Percentiles rank a stretch among this genome's conserved stretches.
These are phyloP conservation scores for Astrocystis sublimbata DNA, from an alignment of 495 filamentous ascomycete species.

Conservation along the genomic window DNA sequence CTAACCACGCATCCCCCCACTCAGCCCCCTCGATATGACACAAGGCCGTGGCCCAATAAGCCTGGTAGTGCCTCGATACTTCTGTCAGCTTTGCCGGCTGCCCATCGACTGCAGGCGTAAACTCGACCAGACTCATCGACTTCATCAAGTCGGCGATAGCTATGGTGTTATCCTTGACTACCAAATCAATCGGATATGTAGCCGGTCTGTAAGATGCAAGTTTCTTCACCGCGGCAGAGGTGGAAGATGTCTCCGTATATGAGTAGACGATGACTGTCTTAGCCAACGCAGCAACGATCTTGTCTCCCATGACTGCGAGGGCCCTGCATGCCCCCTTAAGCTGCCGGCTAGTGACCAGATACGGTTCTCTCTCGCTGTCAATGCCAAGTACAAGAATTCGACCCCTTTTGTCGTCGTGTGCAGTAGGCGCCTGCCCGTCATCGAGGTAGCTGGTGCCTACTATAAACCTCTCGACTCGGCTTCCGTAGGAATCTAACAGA, in stretches of 20 bases:
- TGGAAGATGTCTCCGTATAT: constrained; percentile 51
- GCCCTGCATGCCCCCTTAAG: constrained; percentile 78
- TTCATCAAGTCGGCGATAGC: constrained; percentile 94
- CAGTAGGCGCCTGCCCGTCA: constrained; percentile 45
- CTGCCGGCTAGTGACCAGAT: constrained; percentile 60
- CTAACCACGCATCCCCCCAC: constrained; percentile 72
- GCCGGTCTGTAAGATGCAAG: constrained; percentile 74
- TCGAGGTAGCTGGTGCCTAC: constrained; percentile 81
- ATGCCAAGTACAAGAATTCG: constrained; percentile 85
- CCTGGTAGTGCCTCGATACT: constrained; percentile 76
- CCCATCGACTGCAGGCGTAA: constrained; percentile 48
- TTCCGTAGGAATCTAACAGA: constrained; percentile 62
- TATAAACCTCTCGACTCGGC: constrained; percentile 75
- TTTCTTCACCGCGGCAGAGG: constrained; percentile 59
- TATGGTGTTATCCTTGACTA: constrained; percentile 68
- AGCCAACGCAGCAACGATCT: constrained; percentile 79
- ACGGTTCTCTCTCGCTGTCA: constrained; percentile 69
- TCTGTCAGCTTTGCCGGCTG: constrained; percentile 59
- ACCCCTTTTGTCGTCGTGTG: constrained; percentile 56
- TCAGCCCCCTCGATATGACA: constrained; percentile 67
- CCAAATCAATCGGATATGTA: constrained; percentile 83
- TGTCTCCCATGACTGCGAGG: constrained; percentile 70
- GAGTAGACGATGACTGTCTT: constrained; percentile 77
- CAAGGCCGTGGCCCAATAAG: constrained; percentile 79
- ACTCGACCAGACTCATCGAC: constrained; percentile 76